Evolutionary conservation across 768 basidiomycete genomes (phyloP).

Genomic region (Termitomyces sp.): DNA sequence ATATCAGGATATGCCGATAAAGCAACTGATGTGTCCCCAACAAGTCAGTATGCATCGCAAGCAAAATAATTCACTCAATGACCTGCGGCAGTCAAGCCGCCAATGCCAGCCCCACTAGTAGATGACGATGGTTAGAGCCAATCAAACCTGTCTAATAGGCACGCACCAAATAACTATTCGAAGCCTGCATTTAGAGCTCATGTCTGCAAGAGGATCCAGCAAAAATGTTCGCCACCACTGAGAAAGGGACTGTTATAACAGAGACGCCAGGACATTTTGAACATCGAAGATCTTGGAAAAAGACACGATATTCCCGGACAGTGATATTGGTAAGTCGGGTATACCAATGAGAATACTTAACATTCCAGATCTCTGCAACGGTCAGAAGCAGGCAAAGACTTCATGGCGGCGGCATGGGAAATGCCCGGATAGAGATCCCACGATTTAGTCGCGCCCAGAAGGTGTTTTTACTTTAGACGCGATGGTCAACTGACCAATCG

Average conservation of each 20-base stretch:
- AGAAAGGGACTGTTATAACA: constrained; percentile 9
- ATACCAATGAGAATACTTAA: constrained; percentile 34
- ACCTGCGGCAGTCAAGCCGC: constrained; percentile 40
- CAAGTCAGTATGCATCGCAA: constrained; percentile 5
- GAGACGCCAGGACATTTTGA: constrained; percentile 28
- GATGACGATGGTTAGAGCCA: constrained; percentile 11
- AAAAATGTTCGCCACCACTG: constrained; percentile 8
- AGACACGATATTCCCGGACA: constrained; percentile 44
- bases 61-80: background rate
- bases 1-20: constrained; percentile 46
- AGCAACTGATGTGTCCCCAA: constrained; percentile 23
- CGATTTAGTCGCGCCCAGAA: constrained; percentile 32
- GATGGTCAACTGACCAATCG: constrained; percentile 13
- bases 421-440: constrained; percentile 28
- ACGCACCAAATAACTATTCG: constrained; percentile 51
- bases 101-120: constrained; percentile 49
- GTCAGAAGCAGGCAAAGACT: constrained; percentile 19
- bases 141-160: constrained; percentile 5
- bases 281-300: constrained; percentile 20
- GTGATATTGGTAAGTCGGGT: constrained; percentile 17
- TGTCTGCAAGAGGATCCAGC: constrained; percentile 8
- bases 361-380: constrained; percentile 28
- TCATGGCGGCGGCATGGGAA: constrained; percentile 26
- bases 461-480: constrained; percentile 4
- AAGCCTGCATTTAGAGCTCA: constrained; percentile 30